Conservation (phyloP, 108 stramenopile species). For the Fragilariopsis cylindrus region DNA sequence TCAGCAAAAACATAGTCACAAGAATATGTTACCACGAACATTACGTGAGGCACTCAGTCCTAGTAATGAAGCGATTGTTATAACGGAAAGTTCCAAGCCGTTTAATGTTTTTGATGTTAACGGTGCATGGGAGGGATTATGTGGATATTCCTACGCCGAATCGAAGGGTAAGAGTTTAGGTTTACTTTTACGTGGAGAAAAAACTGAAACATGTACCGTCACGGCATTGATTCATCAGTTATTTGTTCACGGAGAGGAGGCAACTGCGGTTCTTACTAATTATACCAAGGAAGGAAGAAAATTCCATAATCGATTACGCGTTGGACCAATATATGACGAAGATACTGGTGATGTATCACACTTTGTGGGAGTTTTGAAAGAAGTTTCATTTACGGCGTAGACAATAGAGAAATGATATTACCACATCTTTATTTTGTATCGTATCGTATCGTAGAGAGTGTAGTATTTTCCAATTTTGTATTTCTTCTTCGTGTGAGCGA, state of each 20-base stretch:
- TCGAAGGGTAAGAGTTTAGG: constrained; percentile 60
- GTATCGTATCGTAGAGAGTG: no score
- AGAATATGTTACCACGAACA: constrained; percentile 37
- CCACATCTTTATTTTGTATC: no score
- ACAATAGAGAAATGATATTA: background rate
- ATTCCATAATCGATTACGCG: constrained; percentile 69
- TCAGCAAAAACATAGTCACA: background rate
- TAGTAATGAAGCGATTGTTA: constrained; percentile 59
- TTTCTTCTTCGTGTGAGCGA: no score
- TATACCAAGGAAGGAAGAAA: constrained; percentile 66
- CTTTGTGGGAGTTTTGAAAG: constrained; percentile 78
- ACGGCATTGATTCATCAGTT: constrained; percentile 56
- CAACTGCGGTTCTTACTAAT: constrained; percentile 67
- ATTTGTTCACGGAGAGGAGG: constrained; percentile 58
- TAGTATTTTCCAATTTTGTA: no score
- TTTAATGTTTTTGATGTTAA: constrained; percentile 76
- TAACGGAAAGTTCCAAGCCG: constrained; percentile 62
- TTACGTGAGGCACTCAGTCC: constrained; percentile 36
- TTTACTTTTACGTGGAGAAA: constrained; percentile 57
- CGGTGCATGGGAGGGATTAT: constrained; percentile 68
- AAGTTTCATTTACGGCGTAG: constrained; percentile 38
- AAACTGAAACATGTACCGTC: constrained; percentile 53
- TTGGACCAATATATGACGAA: constrained; percentile 58
- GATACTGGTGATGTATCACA: constrained; percentile 50
- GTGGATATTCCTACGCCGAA: constrained; percentile 64